These are phyloP conservation scores for Calonectria henricotiae DNA, from an alignment of 2,329 filamentous ascomycete genomes.

Conservation along the genomic window DNA sequence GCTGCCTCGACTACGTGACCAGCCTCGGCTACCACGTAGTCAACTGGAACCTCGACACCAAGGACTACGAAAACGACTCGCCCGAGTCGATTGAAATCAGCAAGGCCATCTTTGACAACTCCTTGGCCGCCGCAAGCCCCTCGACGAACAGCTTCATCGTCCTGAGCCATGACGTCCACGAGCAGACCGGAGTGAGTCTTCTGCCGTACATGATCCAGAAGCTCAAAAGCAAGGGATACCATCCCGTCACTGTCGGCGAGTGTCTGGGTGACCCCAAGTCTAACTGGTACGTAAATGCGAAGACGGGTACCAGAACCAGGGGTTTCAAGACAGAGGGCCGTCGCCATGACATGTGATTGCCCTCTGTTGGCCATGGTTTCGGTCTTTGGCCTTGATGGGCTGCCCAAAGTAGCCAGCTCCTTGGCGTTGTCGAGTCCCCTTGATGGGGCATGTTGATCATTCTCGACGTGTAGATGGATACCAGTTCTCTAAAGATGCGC, in stretches of 20 bases:
- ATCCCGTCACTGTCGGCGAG: constrained; percentile 66
- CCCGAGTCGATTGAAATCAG: constrained; percentile 64
- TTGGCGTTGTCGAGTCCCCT: neutral
- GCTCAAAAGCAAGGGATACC: constrained; percentile 61
- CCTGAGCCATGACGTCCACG: constrained; percentile 69
- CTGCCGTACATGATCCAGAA: constrained; percentile 61
- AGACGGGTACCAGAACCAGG: constrained; percentile 37
- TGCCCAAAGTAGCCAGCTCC: neutral
- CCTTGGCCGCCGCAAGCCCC: constrained; percentile 56
- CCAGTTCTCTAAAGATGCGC: too few species aligned
- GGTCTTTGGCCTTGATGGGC: neutral
- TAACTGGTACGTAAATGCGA: constrained; percentile 68
- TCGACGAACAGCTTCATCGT: constrained; percentile 62
- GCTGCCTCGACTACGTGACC: constrained; percentile 56
- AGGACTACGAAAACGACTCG: constrained; percentile 71
- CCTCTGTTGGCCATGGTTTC: neutral
- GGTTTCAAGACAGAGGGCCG: neutral
- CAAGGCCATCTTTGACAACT: constrained; percentile 59
- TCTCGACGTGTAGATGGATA: too few species aligned
- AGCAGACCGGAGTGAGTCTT: constrained; percentile 63
- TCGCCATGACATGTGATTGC: neutral
- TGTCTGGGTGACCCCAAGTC: constrained; percentile 69
- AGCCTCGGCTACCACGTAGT: constrained; percentile 72
- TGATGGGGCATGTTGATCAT: too few species aligned
- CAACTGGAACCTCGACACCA: constrained; percentile 75